Evolutionary conservation across 176 grass and related monocot species (phyloP).

Genomic region (Bromus sterilis): DNA sequence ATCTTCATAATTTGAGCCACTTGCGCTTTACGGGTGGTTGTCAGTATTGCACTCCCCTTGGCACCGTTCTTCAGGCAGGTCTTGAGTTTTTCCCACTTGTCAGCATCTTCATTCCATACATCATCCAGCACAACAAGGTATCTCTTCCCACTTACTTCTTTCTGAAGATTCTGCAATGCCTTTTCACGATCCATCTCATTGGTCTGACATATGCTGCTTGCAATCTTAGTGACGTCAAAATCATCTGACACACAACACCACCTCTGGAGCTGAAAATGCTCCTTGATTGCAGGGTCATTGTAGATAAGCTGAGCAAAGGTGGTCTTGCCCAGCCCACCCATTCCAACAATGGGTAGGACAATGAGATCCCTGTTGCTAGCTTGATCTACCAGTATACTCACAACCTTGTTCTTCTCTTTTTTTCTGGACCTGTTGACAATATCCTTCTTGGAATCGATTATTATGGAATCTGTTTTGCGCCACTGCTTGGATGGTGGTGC

Average conservation of each 20-base stretch:
- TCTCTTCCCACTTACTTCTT: neutral
- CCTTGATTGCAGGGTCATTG: conserved; percentile 4
- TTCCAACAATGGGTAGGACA: conserved; percentile 37
- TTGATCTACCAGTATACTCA: neutral
- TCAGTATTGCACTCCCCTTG: conserved; percentile 14
- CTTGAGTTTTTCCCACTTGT: conserved; percentile 17
- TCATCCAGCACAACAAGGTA: conserved; percentile 39
- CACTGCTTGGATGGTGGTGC: neutral
- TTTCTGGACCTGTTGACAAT: conserved; percentile 12
- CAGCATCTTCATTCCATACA: conserved; percentile 15
- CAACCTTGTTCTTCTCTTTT: conserved; percentile 21
- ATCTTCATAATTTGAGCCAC: neutral
- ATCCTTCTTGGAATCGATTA: neutral
- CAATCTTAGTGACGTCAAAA: conserved; percentile 8
- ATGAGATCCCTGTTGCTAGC: neutral
- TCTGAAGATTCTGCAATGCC: neutral
- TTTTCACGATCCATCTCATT: neutral
- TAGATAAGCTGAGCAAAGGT: conserved; percentile 32
- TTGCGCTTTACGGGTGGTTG: conserved; percentile 3
- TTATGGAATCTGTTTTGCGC: neutral
- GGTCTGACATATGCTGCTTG: neutral
- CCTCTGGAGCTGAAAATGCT: neutral
- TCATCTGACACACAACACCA: conserved; percentile 39
- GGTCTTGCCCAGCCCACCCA: conserved; percentile 36
- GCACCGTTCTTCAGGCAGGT: neutral